Evolutionary conservation across 2,329 filamentous ascomycete genomes (phyloP).

Genomic region (Penicillium brevicompactum): DNA sequence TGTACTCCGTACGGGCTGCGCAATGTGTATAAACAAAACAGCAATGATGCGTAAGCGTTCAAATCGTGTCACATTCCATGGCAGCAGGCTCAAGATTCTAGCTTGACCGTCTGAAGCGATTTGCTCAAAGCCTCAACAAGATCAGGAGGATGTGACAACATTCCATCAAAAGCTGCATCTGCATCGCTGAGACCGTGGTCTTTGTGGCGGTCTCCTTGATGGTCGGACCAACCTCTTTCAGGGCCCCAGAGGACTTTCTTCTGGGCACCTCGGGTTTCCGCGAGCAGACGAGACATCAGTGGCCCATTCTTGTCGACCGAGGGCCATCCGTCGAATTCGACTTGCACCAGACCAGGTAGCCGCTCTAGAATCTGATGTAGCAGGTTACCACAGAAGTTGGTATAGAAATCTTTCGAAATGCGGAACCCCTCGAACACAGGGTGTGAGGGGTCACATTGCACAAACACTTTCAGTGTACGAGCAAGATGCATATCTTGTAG

Average conservation of each 20-base stretch:
- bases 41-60: background rate
- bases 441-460: conserved; percentile 58
- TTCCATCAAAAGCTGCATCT: conserved; percentile 17
- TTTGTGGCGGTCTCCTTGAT: conserved; percentile 21
- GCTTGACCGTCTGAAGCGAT: conserved; percentile 14
- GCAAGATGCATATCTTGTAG: conserved; percentile 51
- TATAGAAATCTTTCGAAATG: conserved; percentile 60
- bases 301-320: conserved; percentile 54
- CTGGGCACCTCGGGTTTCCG: conserved; percentile 35
- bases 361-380: conserved; percentile 53
- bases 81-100: conserved; percentile 11
- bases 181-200: conserved; percentile 9
- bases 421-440: conserved; percentile 60
- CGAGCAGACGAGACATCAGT: conserved; percentile 52
- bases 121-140: conserved; percentile 14
- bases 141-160: conserved; percentile 10
- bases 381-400: conserved; percentile 55
- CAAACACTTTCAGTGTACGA: conserved; percentile 56
- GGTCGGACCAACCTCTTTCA: conserved; percentile 41
- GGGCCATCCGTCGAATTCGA: conserved; percentile 61
- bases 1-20: conserved; percentile 4
- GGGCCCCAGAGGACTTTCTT: conserved; percentile 45
- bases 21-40: conserved; percentile 17
- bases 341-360: conserved; percentile 50
- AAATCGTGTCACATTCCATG: background rate